Evolutionary conservation across 441 rosid genomes (phyloP), one percentile per base, ranked within the genome.

Genomic region (Viola pubescens): DNA sequence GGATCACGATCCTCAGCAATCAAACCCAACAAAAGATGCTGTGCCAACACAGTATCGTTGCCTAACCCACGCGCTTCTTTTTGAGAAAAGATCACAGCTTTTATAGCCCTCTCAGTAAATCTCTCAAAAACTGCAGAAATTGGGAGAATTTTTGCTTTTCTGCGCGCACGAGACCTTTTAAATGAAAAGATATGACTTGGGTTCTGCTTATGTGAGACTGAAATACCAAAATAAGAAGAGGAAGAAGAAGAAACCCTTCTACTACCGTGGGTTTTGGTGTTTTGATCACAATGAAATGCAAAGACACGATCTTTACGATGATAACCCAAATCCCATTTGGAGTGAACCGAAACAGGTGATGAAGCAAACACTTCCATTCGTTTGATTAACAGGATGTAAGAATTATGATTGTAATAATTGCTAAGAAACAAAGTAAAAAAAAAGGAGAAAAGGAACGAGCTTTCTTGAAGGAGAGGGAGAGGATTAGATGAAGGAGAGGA

Each of bases 51-150:
- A 87, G 81, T 80, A 55, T 88, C 85, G 60, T 77, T 80, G 19
- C 94, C 97, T 50, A 88, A 40, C 0, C 83, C 71, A 59, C 71
- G 79, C 9, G 92, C 94, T 62, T 88, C 95, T 58, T 81, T 80
- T 68, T 86, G 97, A 1, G 97, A 91, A 58, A 82, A 79, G 53
- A 91, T 75, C 42, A 86, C 84, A 9, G 81, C 84, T 65, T 88
- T 86, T 57, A 91, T 72, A 8, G 98, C 90, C n/a, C 87, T 70
- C 69, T 91, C 96, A 1, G 95, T 85, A 68, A 91, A 91, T 51
- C 91, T 77, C 79, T 91, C 92, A 73, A 91, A 91, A 45, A 81
- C 94, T 0, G 94, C 89, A 37, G 86, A 80, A 52, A 88, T 72
- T 53, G 75, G 82, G 2, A 71, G 52, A 62, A 73, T 48, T 79